Base-by-base conservation (phyloP, 768 basidiomycete genomes). In the Pluteus cervinus region DNA sequence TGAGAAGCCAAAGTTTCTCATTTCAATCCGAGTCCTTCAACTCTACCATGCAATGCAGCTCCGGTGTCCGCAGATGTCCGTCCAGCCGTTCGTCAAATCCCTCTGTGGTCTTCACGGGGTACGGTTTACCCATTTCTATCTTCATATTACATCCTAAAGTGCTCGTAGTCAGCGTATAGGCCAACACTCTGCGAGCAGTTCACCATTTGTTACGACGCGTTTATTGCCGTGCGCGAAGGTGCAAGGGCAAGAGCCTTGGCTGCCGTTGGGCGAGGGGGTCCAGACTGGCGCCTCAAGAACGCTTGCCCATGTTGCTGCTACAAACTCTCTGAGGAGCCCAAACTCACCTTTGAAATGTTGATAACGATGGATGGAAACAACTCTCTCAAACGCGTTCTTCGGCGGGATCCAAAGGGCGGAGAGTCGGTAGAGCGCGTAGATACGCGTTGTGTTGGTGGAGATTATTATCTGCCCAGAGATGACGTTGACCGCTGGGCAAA, bases 291-390 rank as follows among this genome's bases (percentile, higher is more conserved):
- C 6, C 26, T 15, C 14, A 18, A 32, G 21, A 29, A 47, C 33
- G 28, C 44, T 11, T 51, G 51, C 30, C 39, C 46, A 1, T 39
- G 47, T 4, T 58, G 56, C 24, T 47, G 47, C 1, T 53, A 58
- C 37, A 40, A 44, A 16, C 16, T 49, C 1, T 7, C 46, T 4
- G 40, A 47, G 15, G 47, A 58, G 33, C 37, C 43, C 0, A 16
- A 25, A 0, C 34, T 58, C 7, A 35, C 43, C 14, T 51, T 47
- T 24, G 37, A 36, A 15, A 39, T 46, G 2, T 45, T 61, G 5
- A 37, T 43, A 2, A 39, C 52, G 1, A 46, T 58, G 34, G 60
- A 63, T 42, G 55, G 58, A 0, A 61, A 62, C 26, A 50, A 61
- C 26, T 61, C 54, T 0, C 38, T 56, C 10, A 57, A 58, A 34